Evolutionary conservation across 306 rosid species (phyloP), one percentile per base, ranked within the genome.

Genomic region (Corylus heterophylla): DNA sequence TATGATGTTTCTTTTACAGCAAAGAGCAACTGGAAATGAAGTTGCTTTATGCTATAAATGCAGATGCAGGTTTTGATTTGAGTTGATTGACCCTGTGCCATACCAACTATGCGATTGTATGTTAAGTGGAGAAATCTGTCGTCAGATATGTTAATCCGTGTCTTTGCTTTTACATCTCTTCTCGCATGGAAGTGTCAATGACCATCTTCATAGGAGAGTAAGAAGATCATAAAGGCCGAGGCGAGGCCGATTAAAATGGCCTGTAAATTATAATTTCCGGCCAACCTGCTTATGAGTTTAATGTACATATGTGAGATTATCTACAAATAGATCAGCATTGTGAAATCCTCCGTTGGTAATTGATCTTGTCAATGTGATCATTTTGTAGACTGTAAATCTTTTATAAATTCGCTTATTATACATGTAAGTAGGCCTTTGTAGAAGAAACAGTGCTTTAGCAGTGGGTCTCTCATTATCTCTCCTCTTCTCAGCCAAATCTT

Each of bases 21-120:
- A 95, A 91, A 81, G 98, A 92, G 87, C 98, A 95, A 58, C 31
- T 95, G 83, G 97, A 91, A 89, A 87, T 83, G 52, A 95, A 95
- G 90, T 82, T 95, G 84, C 76, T 95, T 54, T 95, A 95, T 74
- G 98, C 94, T 73, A 93, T 95, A 80, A 95, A 85, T 82, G 92
- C 98, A 14, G 98, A 95, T 79, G 99, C 96, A 42, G 99, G 99
- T 70, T 95, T 95, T 82, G 98, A 95, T 89, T 87, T 95, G 89
- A 92, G 99, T 84, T 95, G 79, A 90, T 73, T 79, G 47, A 71
- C 71, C 79, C 64, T 39, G 20, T 25, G 66, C 78, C 71, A 31
- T 56, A 72, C 69, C 27, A 10, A 31, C 51, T 18, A 16, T 71
- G 17, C 78, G 44, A 5, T 42, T 54, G 22, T 35, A 18, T 31